Conservation (phyloP, 1,139 yeast species). For the Hyphopichia fennica region DNA sequence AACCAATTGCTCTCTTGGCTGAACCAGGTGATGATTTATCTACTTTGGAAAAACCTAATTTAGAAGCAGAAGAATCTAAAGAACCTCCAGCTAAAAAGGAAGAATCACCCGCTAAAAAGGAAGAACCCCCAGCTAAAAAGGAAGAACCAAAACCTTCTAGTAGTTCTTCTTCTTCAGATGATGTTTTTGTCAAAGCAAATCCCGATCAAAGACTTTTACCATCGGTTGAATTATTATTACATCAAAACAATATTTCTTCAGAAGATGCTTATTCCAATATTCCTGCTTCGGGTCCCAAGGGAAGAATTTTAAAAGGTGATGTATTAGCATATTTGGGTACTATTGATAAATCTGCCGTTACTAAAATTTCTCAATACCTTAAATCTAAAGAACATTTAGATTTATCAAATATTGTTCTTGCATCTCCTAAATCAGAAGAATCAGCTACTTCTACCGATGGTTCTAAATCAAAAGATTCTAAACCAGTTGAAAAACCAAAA, state of each 20-base stretch:
- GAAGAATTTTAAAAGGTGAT: constrained; percentile 87
- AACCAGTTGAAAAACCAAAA: constrained; percentile 11
- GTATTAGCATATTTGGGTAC: constrained; percentile 80
- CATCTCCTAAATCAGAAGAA: constrained; percentile 33
- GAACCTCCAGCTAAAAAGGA: constrained; percentile 13
- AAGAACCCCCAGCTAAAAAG: constrained; percentile 8
- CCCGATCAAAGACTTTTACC: constrained; percentile 72
- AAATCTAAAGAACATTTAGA: constrained; percentile 67
- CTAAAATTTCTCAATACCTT: constrained; percentile 55
- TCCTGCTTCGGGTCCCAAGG: constrained; percentile 85
- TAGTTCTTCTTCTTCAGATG: too few relatives aligned
- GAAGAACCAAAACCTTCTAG: constrained; percentile 9
- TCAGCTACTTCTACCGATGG: constrained; percentile 8
- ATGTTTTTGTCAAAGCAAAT: constrained; percentile 48
- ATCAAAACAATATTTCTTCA: constrained; percentile 57
- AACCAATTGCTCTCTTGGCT: constrained; percentile 83
- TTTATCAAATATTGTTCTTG: constrained; percentile 65
- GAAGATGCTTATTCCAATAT: constrained; percentile 73
- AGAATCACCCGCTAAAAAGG: constrained; percentile 7
- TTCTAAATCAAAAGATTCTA: constrained; percentile 13
- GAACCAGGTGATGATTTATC: constrained; percentile 83
- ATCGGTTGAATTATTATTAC: constrained; percentile 70
- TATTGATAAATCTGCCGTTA: constrained; percentile 57
- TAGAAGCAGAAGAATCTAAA: constrained; percentile 13
- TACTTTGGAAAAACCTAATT: constrained; percentile 59